These are phyloP conservation scores for Fusarium lyarnte DNA, from an alignment of 2,329 filamentous ascomycete species.

Conservation along the genomic window DNA sequence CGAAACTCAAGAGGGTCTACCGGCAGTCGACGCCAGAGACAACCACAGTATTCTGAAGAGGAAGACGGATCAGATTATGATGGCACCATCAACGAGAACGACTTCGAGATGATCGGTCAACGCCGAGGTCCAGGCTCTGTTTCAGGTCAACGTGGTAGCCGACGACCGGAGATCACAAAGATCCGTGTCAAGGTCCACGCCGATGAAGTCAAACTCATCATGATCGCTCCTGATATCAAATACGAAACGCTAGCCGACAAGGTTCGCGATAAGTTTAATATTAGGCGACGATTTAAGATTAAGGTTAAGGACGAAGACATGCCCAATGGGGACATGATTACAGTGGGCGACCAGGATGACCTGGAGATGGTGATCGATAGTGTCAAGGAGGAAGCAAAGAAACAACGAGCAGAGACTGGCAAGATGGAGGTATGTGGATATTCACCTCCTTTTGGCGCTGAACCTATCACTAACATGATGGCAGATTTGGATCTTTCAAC, in stretches of 20 bases:
- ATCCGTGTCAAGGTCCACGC: slow-evolving; percentile 93
- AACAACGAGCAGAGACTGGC: slow-evolving; percentile 81
- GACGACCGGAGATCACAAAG: slow-evolving; percentile 75
- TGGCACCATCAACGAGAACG: slow-evolving; percentile 75
- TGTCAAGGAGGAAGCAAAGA: slow-evolving; percentile 74
- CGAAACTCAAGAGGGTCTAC: slow-evolving; percentile 45
- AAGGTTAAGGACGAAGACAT: slow-evolving; percentile 85
- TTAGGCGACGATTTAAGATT: slow-evolving; percentile 83
- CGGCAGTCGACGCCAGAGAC: slow-evolving; percentile 52
- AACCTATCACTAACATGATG: slow-evolving; percentile 37
- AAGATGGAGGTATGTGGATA: slow-evolving; percentile 86
- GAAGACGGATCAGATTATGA: slow-evolving; percentile 78
- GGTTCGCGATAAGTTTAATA: slow-evolving; percentile 86
- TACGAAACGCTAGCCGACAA: slow-evolving; percentile 82
- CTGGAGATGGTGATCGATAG: slow-evolving; percentile 84
- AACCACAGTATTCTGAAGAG: slow-evolving; percentile 78
- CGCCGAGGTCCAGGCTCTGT: slow-evolving; percentile 57
- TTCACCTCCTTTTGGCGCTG: neutral
- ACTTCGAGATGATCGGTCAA: slow-evolving; percentile 80
- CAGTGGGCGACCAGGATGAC: slow-evolving; percentile 96
- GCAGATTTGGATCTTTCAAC: slow-evolving; percentile 60
- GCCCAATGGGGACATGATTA: slow-evolving; percentile 89
- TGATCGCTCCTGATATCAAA: slow-evolving; percentile 77
- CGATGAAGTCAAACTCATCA: slow-evolving; percentile 91
- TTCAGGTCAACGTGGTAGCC: slow-evolving; percentile 63